Conservation (phyloP, 805 yeast species). For the Grigorovia transvaalensis region DNA sequence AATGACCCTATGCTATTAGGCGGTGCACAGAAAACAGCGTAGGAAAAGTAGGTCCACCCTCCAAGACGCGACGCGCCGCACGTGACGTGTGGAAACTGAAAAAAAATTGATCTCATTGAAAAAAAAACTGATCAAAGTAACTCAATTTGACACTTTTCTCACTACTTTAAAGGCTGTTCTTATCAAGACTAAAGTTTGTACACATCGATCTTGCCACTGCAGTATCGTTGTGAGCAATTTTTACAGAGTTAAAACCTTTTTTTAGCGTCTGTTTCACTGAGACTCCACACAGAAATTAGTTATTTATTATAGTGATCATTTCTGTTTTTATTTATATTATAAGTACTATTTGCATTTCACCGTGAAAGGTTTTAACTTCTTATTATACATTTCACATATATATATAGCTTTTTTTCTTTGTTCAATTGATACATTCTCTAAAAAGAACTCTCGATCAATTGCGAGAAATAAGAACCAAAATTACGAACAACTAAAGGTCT, state of each 20-base stretch:
- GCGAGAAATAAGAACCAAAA: neutral
- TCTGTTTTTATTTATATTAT: too few relatives aligned
- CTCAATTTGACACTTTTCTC: neutral
- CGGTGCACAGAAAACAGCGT: too few relatives aligned
- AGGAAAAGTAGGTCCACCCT: too few relatives aligned
- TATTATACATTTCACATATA: neutral
- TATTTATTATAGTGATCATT: too few relatives aligned
- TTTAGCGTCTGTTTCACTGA: too few relatives aligned
- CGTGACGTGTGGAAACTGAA: neutral
- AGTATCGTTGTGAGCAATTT: neutral
- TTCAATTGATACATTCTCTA: neutral
- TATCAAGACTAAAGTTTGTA: neutral
- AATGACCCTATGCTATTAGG: neutral
- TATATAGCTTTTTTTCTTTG: neutral
- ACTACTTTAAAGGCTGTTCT: too few relatives aligned
- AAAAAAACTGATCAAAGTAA: neutral
- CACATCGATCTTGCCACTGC: neutral
- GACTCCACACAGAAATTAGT: too few relatives aligned
- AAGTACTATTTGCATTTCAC: neutral
- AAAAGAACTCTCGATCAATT: neutral
- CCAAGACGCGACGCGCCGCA: neutral
- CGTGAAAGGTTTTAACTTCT: neutral
- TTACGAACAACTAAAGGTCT: neutral
- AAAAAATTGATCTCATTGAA: neutral
- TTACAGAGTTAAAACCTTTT: too few relatives aligned